Percentiles rank a stretch among this genome's conserved stretches.
Evolutionary conservation across 345 rosid species (phyloP).

Genomic region (Mangifera indica): DNA sequence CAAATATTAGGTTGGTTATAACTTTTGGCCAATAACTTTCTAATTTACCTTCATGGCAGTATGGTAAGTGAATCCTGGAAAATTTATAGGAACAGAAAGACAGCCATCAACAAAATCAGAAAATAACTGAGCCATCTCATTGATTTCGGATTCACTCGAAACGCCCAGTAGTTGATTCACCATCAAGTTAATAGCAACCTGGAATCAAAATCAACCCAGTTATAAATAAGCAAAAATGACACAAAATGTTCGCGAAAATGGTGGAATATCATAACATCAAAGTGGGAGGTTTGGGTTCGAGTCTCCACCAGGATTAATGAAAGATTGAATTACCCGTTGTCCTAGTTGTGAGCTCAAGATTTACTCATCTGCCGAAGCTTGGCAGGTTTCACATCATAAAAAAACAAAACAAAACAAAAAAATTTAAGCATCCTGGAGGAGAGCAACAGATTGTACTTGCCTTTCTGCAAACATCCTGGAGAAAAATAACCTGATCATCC

Average conservation of each 20-base stretch:
- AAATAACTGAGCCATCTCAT: conserved; percentile 72
- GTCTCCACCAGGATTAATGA: no score
- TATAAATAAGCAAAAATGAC: neutral
- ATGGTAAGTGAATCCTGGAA: conserved; percentile 74
- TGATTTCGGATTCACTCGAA: conserved; percentile 57
- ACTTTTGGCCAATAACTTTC: no score
- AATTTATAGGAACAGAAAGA: conserved; percentile 72
- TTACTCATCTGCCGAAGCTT: no score
- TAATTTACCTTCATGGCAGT: conserved; percentile 67
- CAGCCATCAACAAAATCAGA: conserved; percentile 89
- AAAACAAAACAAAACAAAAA: no score
- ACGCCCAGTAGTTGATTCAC: conserved; percentile 74
- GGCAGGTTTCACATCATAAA: no score
- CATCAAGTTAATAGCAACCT: conserved; percentile 86
- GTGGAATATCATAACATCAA: no score
- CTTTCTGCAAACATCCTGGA: conserved; percentile 87
- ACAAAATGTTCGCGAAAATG: no score
- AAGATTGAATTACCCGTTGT: no score
- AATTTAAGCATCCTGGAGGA: no score
- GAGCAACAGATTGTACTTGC: conserved; percentile 26
- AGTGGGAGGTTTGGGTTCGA: no score
- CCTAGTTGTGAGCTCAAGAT: no score
- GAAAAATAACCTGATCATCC: conserved; percentile 51
- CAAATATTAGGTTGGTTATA: no score
- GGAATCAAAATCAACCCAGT: conserved; percentile 12